Evolutionary conservation across 768 basidiomycete genomes (phyloP), one percentile per base, ranked within the genome.

Genomic region (Phylloporus sp.): DNA sequence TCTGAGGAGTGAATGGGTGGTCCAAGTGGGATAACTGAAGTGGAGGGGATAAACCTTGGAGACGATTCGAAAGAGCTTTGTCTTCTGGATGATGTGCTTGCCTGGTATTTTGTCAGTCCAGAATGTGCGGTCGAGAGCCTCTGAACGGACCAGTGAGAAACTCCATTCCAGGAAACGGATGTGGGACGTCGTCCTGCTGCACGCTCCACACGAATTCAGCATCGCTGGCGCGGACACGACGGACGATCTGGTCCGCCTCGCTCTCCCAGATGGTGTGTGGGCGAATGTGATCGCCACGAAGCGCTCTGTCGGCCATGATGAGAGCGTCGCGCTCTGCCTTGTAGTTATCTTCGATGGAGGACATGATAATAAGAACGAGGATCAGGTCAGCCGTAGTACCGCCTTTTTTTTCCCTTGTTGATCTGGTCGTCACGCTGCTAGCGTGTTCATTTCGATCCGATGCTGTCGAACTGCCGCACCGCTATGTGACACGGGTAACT

Each of bases 91-190:
- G 35, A 82, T 72, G 35, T 58, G 62, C 56, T 73, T 76, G 34
- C 80, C 80, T 82, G 42, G 35, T 11, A 5, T 36, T 29, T 11
- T 26, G 10, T 32, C 2, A 18, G 37, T 36, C 4, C 33, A 21
- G 54, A 48, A 18, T 9, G 5, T 20, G 3, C 17, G n/a, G 23
- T 10, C n/a, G 15, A 11, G 27, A n/a, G n/a, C n/a, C n/a, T n/a
- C n/a, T 15, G 1, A 31, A 50, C 63, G 32, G 48, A 81, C 84
- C 83, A 33, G 81, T 87, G 52, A 87, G 65, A 55, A 87, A 89
- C 54, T 80, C 83, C 84, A 87, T 86, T 34, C 86, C 86, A 18
- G 84, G 84, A 53, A 85, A 88, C 1, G 81, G 71, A 54, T 86
- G 79, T 5, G 74, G 77, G 37, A 80, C 69, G 5, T 71, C 71